Conservation (phyloP, 176 grass and related monocot species). For the Puccinellia tenuiflora region DNA sequence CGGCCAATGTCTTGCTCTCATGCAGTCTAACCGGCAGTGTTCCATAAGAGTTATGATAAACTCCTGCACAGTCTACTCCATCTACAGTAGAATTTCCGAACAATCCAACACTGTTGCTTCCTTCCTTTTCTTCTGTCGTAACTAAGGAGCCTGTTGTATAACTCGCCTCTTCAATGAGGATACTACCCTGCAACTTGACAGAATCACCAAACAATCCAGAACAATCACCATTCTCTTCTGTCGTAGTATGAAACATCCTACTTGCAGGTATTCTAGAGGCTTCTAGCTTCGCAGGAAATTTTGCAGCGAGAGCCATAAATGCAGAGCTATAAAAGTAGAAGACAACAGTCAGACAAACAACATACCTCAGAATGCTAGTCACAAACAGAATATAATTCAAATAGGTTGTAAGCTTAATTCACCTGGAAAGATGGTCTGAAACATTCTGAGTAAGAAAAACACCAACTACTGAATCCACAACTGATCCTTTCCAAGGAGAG, state of each 20-base stretch:
- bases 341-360: neutral
- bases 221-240: conserved; percentile 27
- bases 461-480: conserved; percentile 79
- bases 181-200: conserved; percentile 31
- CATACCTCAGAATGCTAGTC: neutral
- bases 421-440: conserved; percentile 94
- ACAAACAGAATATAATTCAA: conserved; percentile 11
- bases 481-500: conserved; percentile 80
- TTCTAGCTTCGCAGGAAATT: conserved; percentile 46
- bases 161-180: conserved; percentile 45
- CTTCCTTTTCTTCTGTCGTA: conserved; percentile 59
- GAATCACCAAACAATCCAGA: conserved; percentile 30
- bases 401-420: conserved; percentile 15
- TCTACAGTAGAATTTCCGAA: conserved; percentile 36
- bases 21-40: conserved; percentile 20
- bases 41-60: conserved; percentile 29
- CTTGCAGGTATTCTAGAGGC: conserved; percentile 4
- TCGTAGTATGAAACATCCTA: conserved; percentile 12
- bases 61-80: conserved; percentile 21
- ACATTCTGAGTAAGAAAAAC: conserved; percentile 93
- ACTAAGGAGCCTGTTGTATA: conserved; percentile 24
- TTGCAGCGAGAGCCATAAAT: conserved; percentile 70
- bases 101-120: conserved; percentile 35
- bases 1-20: conserved; percentile 21
- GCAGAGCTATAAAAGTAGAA: conserved; percentile 53